phyloP scores from a whole-genome alignment of 2,329 filamentous ascomycete species.

The Dothideomycetes sp. region DNA sequence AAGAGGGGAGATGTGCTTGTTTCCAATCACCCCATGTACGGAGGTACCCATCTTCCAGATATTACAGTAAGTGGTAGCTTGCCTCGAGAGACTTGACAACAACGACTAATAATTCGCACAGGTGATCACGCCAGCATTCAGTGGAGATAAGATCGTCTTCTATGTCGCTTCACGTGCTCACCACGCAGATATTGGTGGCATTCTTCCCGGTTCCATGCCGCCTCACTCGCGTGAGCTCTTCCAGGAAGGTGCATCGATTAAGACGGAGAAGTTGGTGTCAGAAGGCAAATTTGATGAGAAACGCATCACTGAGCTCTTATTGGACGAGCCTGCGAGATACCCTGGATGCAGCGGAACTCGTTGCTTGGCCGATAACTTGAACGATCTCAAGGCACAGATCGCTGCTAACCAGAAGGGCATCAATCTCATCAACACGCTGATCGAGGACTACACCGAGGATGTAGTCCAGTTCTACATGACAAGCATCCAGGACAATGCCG shows the following conservation, averaged over 20 bases:
- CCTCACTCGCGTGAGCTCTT: conserved; percentile 56
- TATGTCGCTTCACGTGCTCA: conserved; percentile 74
- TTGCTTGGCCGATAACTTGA: conserved; percentile 73
- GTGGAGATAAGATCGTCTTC: conserved; percentile 66
- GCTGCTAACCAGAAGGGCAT: conserved; percentile 83
- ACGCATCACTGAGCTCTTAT: conserved; percentile 58
- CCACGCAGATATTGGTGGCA: conserved; percentile 77
- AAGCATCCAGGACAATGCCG: conserved; percentile 72
- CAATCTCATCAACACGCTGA: conserved; percentile 62
- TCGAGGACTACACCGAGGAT: conserved; percentile 67
- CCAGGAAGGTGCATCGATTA: conserved; percentile 49
- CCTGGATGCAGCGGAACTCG: conserved; percentile 70
- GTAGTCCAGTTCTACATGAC: conserved; percentile 79
- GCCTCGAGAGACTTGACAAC: no score
- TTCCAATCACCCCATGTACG: conserved; percentile 76
- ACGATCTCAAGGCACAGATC: conserved; percentile 78
- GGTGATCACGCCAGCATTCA: conserved; percentile 72
- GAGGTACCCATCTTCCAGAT: conserved; percentile 74
- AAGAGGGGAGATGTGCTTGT: conserved; percentile 74
- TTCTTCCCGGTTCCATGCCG: conserved; percentile 75
- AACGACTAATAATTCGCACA: no score
- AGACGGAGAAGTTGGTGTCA: conserved; percentile 59
- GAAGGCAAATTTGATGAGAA: conserved; percentile 72
- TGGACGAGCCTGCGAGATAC: conserved; percentile 63
- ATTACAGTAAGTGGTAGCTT: no score